A percentile compares a stretch with the other conserved stretches of the same genome.
phyloP scores from a whole-genome alignment of 768 basidiomycete genomes.

The Porphyrellus cyaneotinctus region DNA sequence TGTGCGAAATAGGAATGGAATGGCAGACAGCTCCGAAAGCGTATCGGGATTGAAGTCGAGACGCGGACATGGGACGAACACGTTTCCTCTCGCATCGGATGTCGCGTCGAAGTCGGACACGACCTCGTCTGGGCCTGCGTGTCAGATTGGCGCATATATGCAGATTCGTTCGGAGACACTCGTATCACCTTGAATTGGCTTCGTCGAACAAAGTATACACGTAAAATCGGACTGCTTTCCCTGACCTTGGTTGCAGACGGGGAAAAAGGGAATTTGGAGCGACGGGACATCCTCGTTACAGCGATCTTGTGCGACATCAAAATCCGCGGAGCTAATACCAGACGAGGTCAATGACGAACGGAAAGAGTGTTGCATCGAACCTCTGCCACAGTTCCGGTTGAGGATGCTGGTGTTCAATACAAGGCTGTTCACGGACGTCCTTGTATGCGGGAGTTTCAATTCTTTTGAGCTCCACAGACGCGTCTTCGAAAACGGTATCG shows the following conservation, averaged over 20 bases:
- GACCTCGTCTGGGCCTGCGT: slow-evolving; percentile 7
- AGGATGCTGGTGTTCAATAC: neutral
- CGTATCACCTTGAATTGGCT: slow-evolving; percentile 20
- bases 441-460: slow-evolving; percentile 14
- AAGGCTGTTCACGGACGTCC: neutral
- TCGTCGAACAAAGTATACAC: slow-evolving; percentile 19
- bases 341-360: slow-evolving; percentile 10
- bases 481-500: slow-evolving; percentile 17
- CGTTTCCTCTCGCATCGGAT: neutral
- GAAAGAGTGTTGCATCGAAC: slow-evolving; percentile 11
- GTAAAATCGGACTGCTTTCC: slow-evolving; percentile 11
- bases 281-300: neutral
- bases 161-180: neutral
- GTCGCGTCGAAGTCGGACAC: neutral
- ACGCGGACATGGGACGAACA: neutral
- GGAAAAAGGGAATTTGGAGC: neutral
- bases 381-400: slow-evolving; percentile 5
- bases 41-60: slow-evolving; percentile 14
- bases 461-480: neutral
- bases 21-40: slow-evolving; percentile 27
- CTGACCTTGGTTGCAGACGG: slow-evolving; percentile 19
- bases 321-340: slow-evolving; percentile 5
- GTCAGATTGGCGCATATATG: slow-evolving; percentile 23
- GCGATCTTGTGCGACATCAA: neutral
- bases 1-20: slow-evolving; percentile 28